Base-by-base conservation (phyloP, 2,329 filamentous ascomycete species). In the Gyromitra esculenta region DNA sequence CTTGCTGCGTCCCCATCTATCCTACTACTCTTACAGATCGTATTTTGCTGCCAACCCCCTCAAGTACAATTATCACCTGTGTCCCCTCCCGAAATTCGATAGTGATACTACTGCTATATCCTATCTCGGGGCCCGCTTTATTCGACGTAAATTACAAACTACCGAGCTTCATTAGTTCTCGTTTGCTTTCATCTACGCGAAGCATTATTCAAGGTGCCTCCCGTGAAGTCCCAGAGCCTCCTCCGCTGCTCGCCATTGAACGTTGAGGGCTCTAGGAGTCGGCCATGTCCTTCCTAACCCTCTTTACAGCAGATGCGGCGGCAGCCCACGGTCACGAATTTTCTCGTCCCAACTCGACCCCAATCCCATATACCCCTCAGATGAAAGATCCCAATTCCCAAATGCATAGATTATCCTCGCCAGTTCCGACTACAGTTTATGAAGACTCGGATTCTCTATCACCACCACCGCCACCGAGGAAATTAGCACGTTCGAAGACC, bases 281-380 rank as follows among this genome's bases (percentile, higher is more conserved):
- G 71, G 50, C 31, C 48, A 79, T 79, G 78, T 79, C 78, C 31
- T 79, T 79, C 67, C 57, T 79, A 73, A 79, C 78, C 21, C 71
- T 79, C 48, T 77, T 79, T 21, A 77, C 78, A 45, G 77, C 78
- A 52, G 77, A 78, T 56, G 78, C 78, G 3, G 77, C 77, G 4
- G 77, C 77, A 56, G 75, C 77, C 18, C 77, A 79, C 35, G 73
- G 77, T 5, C 78, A 79, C 54, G 78, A 79, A 70, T 79, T 79
- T 64, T 76, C 77, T 8, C n/a, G 54, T 35, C 65, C 65, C 15
- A 73, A 57, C 25, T 56, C 75, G 31, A 60, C 54, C n/a, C 62
- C 64, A 41, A 52, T 60, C 18, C 25, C 69, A 9, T 57, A 66
- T 56, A 15, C 59, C n/a, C 25, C 57, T 11, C 73, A 69, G 50